Conservation (phyloP, 768 basidiomycete genomes). For the Termitomyces sp. region DNA sequence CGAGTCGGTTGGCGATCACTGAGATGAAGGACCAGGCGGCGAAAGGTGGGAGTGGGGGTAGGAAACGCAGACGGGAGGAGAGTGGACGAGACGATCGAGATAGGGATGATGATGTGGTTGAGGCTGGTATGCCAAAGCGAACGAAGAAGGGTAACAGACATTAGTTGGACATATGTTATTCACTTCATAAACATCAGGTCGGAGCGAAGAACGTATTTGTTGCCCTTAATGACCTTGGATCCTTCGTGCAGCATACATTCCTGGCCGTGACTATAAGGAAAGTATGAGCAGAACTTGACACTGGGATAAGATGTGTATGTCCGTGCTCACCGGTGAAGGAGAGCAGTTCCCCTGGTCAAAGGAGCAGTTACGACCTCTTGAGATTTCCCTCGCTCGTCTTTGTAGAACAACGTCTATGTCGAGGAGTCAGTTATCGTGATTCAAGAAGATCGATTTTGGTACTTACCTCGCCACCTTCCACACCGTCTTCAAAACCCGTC, state of each 20-base stretch:
- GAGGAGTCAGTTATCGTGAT: background rate
- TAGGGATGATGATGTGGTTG: slow-evolving; percentile 88
- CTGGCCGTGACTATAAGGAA: slow-evolving; percentile 74
- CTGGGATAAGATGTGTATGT: background rate
- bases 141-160: slow-evolving; percentile 49
- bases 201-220: slow-evolving; percentile 71
- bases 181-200: slow-evolving; percentile 59
- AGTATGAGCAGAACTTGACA: background rate
- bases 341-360: slow-evolving; percentile 56
- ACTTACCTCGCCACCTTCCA: slow-evolving; percentile 64
- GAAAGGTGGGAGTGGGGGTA: slow-evolving; percentile 33
- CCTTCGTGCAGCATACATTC: slow-evolving; percentile 76
- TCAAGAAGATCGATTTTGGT: background rate
- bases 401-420: slow-evolving; percentile 66
- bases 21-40: slow-evolving; percentile 78
- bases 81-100: slow-evolving; percentile 71
- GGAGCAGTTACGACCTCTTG: slow-evolving; percentile 48
- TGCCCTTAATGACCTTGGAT: slow-evolving; percentile 52
- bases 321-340: slow-evolving; percentile 53
- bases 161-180: slow-evolving; percentile 24
- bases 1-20: slow-evolving; percentile 67
- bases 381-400: slow-evolving; percentile 45
- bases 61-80: slow-evolving; percentile 41
- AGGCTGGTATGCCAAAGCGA: slow-evolving; percentile 79
- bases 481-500: slow-evolving; percentile 67